These are phyloP conservation scores for Gynostemma pentaphyllum DNA, from an alignment of 306 rosid species.

Conservation along the genomic window DNA sequence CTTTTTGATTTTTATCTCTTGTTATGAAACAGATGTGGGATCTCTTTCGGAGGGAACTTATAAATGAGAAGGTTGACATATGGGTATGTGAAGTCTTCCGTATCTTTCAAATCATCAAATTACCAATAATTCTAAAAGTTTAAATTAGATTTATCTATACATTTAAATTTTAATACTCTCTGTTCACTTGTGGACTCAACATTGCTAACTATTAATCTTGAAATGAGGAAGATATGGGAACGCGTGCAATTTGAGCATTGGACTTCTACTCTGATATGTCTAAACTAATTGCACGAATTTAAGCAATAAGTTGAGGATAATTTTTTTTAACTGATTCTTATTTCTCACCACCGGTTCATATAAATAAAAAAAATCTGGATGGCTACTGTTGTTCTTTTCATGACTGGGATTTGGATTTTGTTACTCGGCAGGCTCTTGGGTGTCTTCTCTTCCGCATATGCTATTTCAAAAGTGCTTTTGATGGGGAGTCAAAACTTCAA, in stretches of 20 bases:
- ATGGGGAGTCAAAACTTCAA: slow-evolving; percentile 97
- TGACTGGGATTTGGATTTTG: slow-evolving; percentile 14
- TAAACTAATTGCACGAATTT: background rate
- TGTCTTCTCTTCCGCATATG: slow-evolving; percentile 95
- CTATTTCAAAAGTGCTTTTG: slow-evolving; percentile 94
- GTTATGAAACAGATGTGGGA: slow-evolving; percentile 82
- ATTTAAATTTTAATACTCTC: background rate
- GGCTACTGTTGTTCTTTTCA: background rate
- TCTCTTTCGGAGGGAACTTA: slow-evolving; percentile 73
- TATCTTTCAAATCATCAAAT: background rate
- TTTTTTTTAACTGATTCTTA: too few relatives aligned
- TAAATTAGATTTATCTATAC: background rate
- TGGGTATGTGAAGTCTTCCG: slow-evolving; percentile 54
- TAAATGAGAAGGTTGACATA: slow-evolving; percentile 90
- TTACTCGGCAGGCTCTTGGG: slow-evolving; percentile 77
- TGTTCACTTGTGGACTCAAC: background rate
- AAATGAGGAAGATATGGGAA: background rate
- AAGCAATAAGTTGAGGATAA: background rate
- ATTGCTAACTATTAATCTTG: background rate
- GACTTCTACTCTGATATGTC: background rate
- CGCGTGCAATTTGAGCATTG: background rate
- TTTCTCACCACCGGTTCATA: too few relatives aligned
- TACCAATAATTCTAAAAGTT: background rate
- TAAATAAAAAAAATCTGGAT: too few relatives aligned
- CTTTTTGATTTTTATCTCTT: slow-evolving; percentile 5